Evolutionary conservation across 495 filamentous ascomycete genomes (phyloP).

Genomic region (Penicillium lividum): DNA sequence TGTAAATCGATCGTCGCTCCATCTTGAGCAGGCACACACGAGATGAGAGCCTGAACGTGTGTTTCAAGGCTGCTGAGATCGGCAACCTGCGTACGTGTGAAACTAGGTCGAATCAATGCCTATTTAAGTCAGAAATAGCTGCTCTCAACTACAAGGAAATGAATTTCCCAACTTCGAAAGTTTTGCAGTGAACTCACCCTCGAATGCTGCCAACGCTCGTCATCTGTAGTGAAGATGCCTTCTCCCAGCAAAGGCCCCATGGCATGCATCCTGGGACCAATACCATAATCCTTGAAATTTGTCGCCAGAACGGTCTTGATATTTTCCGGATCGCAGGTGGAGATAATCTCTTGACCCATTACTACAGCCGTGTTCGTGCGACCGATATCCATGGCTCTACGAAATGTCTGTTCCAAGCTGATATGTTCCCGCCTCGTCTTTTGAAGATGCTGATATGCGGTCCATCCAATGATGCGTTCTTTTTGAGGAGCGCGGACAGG

Average conservation of each 20-base stretch:
- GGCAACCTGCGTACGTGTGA: conserved; percentile 3
- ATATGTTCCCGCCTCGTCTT: neutral
- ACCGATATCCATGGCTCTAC: neutral
- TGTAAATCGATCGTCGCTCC: conserved; percentile 5
- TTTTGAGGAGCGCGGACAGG: neutral
- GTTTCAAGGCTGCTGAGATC: conserved; percentile 2
- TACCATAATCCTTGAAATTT: conserved; percentile 9
- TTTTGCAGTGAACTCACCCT: neutral
- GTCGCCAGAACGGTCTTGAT: conserved; percentile 5
- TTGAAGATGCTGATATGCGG: neutral
- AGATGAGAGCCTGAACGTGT: neutral
- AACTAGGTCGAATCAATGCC: conserved; percentile 6
- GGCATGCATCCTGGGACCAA: neutral
- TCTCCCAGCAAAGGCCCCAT: conserved; percentile 5
- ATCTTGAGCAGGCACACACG: neutral
- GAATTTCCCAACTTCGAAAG: too few species aligned
- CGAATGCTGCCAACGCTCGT: conserved; percentile 1
- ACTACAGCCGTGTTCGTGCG: neutral
- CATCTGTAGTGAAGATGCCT: conserved; percentile 11
- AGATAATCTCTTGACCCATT: conserved; percentile 1
- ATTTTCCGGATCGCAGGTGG: conserved; percentile 8
- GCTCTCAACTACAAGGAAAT: neutral
- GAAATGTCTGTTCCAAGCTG: neutral
- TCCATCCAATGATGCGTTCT: neutral
- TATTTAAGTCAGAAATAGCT: neutral